Evolutionary conservation across 495 filamentous ascomycete genomes (phyloP).

Genomic region (Penicillium cosmopolitanum): DNA sequence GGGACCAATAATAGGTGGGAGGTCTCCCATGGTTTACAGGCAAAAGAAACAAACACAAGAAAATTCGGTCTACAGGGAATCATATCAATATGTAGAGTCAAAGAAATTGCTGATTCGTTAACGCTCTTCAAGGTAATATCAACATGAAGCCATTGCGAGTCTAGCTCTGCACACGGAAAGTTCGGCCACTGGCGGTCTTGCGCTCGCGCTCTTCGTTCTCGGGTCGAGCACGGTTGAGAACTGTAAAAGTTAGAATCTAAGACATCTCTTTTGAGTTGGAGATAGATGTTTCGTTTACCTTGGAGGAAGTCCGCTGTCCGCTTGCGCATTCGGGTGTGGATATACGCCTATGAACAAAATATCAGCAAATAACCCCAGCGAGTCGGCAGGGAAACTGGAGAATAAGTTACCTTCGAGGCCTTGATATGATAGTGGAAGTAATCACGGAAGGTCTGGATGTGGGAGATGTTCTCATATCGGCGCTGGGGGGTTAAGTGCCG

Average conservation of each 20-base stretch:
- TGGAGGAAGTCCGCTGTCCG: conserved; percentile 98
- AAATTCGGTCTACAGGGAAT: conserved; percentile 2
- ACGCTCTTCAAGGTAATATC: conserved; percentile 28
- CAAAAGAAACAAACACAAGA: background rate
- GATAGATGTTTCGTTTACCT: conserved; percentile 53
- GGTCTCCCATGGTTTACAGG: background rate
- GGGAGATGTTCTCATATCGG: conserved; percentile 92
- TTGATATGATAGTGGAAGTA: conserved; percentile 99
- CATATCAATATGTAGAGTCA: conserved; percentile 2
- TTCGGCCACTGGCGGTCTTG: conserved; percentile 96
- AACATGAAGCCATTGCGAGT: conserved; percentile 20
- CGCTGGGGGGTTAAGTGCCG: conserved; percentile 88
- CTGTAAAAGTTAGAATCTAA: conserved; percentile 49
- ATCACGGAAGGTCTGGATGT: conserved; percentile 99
- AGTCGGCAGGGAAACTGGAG: background rate
- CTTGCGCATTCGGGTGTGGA: conserved; percentile 96
- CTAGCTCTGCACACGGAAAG: conserved; percentile 77
- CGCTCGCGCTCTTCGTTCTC: conserved; percentile 97
- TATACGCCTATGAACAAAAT: conserved; percentile 69
- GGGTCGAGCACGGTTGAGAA: conserved; percentile 86
- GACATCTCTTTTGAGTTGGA: background rate
- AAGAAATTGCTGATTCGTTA: conserved; percentile 29
- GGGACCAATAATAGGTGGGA: background rate
- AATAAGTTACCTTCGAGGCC: conserved; percentile 75
- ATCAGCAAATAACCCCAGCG: conserved; percentile 13